Evolutionary conservation across 495 filamentous ascomycete species (phyloP), one percentile per base, ranked within the genome.

Genomic region (Penicillium robsamsonii): DNA sequence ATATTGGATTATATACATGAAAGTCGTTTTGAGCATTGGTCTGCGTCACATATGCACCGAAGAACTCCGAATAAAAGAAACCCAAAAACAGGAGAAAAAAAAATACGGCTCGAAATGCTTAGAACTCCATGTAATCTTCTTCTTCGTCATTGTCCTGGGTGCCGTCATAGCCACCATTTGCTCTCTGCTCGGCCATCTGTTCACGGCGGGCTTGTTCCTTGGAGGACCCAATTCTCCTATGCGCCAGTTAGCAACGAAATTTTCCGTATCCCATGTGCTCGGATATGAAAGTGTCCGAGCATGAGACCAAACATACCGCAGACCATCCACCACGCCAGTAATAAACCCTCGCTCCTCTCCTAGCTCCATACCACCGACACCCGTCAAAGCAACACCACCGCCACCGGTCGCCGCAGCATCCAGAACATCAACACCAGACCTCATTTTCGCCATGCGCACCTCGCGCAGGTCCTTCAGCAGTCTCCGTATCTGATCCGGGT

Each of bases 301-400:
- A 20, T 11, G 17, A 2, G 12, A 13, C 22, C 30, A 1, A 12
- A 64, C 67, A 63, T 75, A 76, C 79, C 93, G 81, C 60, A 97
- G 79, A 27, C 87, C 88, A 74, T 98, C 93, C 59, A 97, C 85
- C 9, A 96, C 90, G 1, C 89, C 89, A 24, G 82, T 67, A 61
- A 97, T 82, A 66, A 97, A 97, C 1, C 83, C 89, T 61, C 94
- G 81, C 48, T 86, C 87, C 70, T 97, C 95, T 0, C 87, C 84
- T 50, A 97, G 70, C 78, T 98, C 94, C 87, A 98, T 89, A 3
- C 87, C 86, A 3, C 94, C 94, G 13, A 97, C 85, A 13, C 92
- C 92, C 6, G 87, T 88, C 74, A 98, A 70, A 37, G 83, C 83
- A 24, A 89, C 79, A 43, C 90, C 82, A 18, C 87, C 89, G 2